Percentiles rank a stretch among this genome's conserved stretches.
These are phyloP conservation scores for Simplicillium sp. DNA, from an alignment of 2,329 filamentous ascomycete species.

Conservation along the genomic window DNA sequence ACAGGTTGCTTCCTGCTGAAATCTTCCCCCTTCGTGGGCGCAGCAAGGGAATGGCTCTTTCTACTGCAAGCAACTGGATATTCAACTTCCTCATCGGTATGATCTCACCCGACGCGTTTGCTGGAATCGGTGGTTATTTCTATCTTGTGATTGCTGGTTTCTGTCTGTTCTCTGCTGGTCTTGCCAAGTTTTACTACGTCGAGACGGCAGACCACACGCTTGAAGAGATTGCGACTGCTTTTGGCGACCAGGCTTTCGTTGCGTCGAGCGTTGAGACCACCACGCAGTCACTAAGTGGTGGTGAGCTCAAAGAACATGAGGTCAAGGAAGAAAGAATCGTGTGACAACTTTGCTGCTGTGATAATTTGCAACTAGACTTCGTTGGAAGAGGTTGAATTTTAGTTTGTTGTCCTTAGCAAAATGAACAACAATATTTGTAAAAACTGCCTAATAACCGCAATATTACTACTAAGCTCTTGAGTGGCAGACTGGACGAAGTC, in stretches of 20 bases:
- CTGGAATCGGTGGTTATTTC: conserved; percentile 60
- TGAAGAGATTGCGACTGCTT: conserved; percentile 64
- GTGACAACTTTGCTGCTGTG: no score
- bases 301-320: no score
- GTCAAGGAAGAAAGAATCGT: no score
- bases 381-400: no score
- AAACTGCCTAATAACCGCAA: no score
- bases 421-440: no score
- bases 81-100: conserved; percentile 71
- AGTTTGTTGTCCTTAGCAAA: no score
- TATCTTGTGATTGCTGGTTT: conserved; percentile 70
- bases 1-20: conserved; percentile 45
- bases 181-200: conserved; percentile 72
- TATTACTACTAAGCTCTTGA: no score
- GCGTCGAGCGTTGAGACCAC: background rate
- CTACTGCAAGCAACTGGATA: conserved; percentile 54
- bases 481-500: no score
- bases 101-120: conserved; percentile 72
- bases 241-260: conserved; percentile 28
- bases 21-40: conserved; percentile 56
- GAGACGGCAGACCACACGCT: conserved; percentile 65
- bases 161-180: conserved; percentile 50
- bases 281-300: no score
- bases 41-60: conserved; percentile 49
- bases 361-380: no score